Base-by-base conservation (phyloP, 1,139 yeast species). In the Geotrichum fermentans region DNA sequence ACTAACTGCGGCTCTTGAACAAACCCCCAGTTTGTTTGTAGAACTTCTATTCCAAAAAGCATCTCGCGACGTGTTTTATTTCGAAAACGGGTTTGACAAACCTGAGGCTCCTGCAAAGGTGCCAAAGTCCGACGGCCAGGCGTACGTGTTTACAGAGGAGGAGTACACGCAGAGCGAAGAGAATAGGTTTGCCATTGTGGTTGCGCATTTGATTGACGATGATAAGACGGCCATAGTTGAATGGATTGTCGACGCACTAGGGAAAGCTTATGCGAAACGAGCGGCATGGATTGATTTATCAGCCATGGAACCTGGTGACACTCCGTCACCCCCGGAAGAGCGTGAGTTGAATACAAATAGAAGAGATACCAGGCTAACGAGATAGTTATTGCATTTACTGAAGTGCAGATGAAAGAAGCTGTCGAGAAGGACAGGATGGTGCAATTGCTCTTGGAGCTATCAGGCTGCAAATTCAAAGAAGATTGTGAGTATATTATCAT, bases 31-130 rank as follows among this genome's bases (percentile, higher is more conserved):
- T 0, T 63, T 80, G 53, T 82, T 78, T 42, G 73, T 84, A 14
- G 96, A 89, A 59, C 46, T 58, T 18, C 67, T 88, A 37, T 85
- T 86, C 65, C 77, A 83, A 24, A 70, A 86, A 57, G 65, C 81
- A 55, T 79, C 78, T 44, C 79, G 75, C 18, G 63, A 67, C 21
- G 56, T 71, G 5, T 70, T 68, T 26, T 73, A 73, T 53, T 73
- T 70, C 48, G 71, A 77, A 49, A 67, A 70, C 50, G 79, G 79
- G 20, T 87, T 90, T 33, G 86, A 82, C 45, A 62, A 74, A 35
- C 58, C 55, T 36, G 54, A 54, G 2, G 22, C 38, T 17, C 28
- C 29, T 5, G 28, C 42, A 10, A 40, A 29, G 13, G 30, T 17
- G 10, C 22, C 26, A 8, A 36, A 30, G 26, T 16, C 24, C 13